Percentiles rank a stretch among this genome's conserved stretches.
Conservation (phyloP, 257 asterid genomes). For the Solanum habrochaites region DNA sequence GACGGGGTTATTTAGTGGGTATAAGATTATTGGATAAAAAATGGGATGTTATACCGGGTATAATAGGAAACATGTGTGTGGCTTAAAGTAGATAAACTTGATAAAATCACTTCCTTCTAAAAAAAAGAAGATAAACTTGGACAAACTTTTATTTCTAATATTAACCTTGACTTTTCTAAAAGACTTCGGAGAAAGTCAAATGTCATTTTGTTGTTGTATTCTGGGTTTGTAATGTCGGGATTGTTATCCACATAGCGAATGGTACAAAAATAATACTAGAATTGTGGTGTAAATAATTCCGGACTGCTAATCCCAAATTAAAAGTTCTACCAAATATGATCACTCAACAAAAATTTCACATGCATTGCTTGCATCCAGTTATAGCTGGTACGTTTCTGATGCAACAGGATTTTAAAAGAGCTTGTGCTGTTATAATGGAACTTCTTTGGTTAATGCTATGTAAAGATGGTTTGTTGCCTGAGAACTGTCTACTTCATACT, state of each 20-base stretch:
- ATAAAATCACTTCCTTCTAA: background rate
- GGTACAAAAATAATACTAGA: background rate
- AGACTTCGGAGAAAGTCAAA: background rate
- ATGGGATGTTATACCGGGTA: background rate
- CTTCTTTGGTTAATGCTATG: background rate
- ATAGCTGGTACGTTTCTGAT: background rate
- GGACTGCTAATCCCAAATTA: background rate
- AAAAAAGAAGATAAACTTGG: background rate
- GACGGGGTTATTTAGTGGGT: background rate
- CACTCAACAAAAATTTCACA: background rate
- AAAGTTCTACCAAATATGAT: background rate
- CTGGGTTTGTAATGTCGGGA: background rate
- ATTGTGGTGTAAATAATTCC: background rate
- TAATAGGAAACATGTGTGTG: background rate
- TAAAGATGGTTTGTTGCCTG: background rate
- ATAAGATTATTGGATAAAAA: background rate
- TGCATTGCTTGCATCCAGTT: background rate
- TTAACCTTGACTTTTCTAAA: background rate
- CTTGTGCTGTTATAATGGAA: background rate
- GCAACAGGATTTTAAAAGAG: background rate
- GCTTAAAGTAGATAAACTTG: background rate
- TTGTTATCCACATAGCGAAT: background rate
- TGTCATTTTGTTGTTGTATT: background rate
- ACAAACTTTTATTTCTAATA: background rate
- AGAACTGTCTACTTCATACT: background rate